A percentile compares a stretch with the other conserved stretches of the same genome.
Evolutionary conservation across 2,329 filamentous ascomycete species (phyloP).

Genomic region (Penicillium rolfsii): DNA sequence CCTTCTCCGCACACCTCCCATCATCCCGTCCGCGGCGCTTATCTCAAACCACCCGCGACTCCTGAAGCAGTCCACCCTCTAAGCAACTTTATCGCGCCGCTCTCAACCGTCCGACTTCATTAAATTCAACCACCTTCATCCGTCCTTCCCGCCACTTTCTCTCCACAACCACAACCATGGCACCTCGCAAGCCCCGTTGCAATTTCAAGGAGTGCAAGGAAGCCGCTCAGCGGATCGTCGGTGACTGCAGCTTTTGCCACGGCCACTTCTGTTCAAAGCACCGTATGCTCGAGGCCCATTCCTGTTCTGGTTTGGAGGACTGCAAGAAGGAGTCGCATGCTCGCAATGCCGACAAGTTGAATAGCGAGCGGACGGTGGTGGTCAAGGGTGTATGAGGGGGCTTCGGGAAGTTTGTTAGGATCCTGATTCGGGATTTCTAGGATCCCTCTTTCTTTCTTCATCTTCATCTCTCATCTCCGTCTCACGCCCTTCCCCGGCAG

Average conservation of each 20-base stretch:
- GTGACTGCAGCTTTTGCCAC: constrained; percentile 92
- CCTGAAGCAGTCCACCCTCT: constrained; percentile 8
- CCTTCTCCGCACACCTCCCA: constrained; percentile 13
- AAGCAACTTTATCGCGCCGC: constrained; percentile 4
- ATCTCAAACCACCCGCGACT: constrained; percentile 19
- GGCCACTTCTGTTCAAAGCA: constrained; percentile 96
- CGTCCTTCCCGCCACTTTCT: constrained; percentile 1
- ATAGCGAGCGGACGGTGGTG: constrained; percentile 88
- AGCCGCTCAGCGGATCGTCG: constrained; percentile 87
- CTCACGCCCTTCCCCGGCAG: constrained; percentile 9
- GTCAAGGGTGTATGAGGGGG: constrained; percentile 78
- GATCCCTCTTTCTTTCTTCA: background rate
- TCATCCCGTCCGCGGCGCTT: constrained; percentile 23
- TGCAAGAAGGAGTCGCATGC: constrained; percentile 98
- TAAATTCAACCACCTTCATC: background rate
- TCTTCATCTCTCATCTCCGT: background rate
- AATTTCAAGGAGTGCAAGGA: constrained; percentile 87
- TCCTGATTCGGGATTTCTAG: constrained; percentile 2
- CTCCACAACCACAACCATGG: constrained; percentile 37
- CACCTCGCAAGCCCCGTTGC: constrained; percentile 70
- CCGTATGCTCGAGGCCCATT: constrained; percentile 89
- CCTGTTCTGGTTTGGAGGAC: constrained; percentile 89
- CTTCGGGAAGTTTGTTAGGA: background rate
- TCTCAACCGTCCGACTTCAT: constrained; percentile 1
- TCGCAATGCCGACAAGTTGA: constrained; percentile 88